Conservation (phyloP, 2,329 filamentous ascomycete species). For the Ceratocystis papillata region DNA sequence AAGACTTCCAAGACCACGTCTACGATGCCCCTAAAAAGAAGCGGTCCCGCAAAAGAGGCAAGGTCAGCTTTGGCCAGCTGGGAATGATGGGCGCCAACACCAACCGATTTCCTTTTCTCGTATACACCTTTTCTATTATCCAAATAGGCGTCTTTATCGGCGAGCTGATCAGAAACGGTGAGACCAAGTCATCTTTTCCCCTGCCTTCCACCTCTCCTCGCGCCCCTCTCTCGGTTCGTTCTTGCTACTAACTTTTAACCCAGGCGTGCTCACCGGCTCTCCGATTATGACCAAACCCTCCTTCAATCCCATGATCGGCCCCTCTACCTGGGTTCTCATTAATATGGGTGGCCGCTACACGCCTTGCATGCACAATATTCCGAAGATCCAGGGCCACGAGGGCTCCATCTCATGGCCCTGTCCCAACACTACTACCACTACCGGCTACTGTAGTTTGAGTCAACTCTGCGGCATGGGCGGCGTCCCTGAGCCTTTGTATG, state of each 20-base stretch:
- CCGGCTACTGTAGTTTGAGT: constrained; percentile 57
- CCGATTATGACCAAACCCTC: constrained; percentile 67
- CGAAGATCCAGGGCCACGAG: constrained; percentile 47
- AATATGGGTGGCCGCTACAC: constrained; percentile 92
- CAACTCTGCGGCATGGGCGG: constrained; percentile 76
- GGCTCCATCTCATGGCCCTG: constrained; percentile 57
- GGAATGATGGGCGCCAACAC: constrained; percentile 48
- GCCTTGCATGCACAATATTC: constrained; percentile 85
- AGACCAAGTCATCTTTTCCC: constrained; percentile 27
- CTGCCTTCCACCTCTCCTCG: constrained; percentile 20
- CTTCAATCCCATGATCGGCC: constrained; percentile 97
- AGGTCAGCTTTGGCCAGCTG: constrained; percentile 47
- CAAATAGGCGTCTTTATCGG: constrained; percentile 81
- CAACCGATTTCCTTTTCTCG: constrained; percentile 62
- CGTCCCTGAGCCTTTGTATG: constrained; percentile 56
- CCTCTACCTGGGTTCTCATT: constrained; percentile 79
- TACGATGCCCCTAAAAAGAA: constrained; percentile 44
- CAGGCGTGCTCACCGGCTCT: constrained; percentile 65
- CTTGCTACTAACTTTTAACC: background rate
- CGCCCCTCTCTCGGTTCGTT: background rate
- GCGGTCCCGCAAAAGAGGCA: constrained; percentile 32
- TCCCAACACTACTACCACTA: constrained; percentile 60
- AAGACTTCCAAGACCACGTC: constrained; percentile 45
- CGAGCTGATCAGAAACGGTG: constrained; percentile 77
- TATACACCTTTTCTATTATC: constrained; percentile 64